Conservation (phyloP, 2,329 filamentous ascomycete species). For the Cladosporium sp. region DNA sequence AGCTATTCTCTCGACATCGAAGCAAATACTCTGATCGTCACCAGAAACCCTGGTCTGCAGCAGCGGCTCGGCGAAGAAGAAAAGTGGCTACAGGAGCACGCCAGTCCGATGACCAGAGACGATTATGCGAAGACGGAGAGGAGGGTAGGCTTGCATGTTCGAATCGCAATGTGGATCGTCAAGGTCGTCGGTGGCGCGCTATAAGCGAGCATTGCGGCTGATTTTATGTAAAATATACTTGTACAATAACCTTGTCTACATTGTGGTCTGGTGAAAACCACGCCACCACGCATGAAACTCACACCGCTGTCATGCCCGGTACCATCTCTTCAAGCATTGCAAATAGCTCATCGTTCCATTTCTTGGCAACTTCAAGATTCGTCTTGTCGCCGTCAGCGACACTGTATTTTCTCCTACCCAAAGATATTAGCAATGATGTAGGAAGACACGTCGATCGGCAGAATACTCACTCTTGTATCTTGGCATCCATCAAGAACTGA, state of each 20-base stretch:
- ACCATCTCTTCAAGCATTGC: constrained; percentile 28
- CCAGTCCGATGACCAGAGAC: constrained; percentile 63
- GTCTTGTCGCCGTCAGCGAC: not conserved
- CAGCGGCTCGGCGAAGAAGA: constrained; percentile 73
- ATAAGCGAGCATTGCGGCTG: not conserved
- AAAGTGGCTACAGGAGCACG: constrained; percentile 71
- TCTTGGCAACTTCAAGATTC: constrained; percentile 22
- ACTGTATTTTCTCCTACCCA: constrained; percentile 2
- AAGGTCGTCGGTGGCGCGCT: constrained; percentile 11
- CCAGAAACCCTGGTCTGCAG: constrained; percentile 68
- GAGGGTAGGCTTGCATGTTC: constrained; percentile 77
- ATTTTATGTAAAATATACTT: not conserved
- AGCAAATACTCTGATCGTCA: constrained; percentile 81
- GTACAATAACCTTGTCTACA: not conserved
- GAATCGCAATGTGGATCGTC: constrained; percentile 75
- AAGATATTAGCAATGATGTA: constrained; percentile 6
- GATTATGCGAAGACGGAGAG: constrained; percentile 80
- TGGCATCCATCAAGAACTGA: constrained; percentile 34
- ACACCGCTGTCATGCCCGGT: not conserved
- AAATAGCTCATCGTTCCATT: constrained; percentile 34
- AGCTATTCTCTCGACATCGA: constrained; percentile 92
- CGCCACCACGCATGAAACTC: not conserved
- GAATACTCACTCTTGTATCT: constrained; percentile 17
- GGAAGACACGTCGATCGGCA: not conserved
- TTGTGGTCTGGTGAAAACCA: too few relatives aligned